A percentile compares a stretch with the other conserved stretches of the same genome.
phyloP scores from a whole-genome alignment of 2,329 filamentous ascomycete species.

The Aspergillus udagawae region DNA sequence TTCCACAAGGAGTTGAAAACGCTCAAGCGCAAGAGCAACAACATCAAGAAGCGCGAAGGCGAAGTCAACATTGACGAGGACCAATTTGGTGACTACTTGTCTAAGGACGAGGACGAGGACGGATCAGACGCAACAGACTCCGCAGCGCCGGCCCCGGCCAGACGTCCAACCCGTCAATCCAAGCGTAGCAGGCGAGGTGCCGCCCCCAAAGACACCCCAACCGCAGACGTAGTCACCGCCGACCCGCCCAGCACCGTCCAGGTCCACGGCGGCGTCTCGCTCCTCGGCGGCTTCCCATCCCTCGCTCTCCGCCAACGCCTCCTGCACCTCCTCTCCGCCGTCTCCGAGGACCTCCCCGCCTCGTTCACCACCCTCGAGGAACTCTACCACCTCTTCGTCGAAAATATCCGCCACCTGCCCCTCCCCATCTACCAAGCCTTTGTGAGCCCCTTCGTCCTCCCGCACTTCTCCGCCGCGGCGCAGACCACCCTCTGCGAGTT shows the following conservation, averaged over 20 bases:
- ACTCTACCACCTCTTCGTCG: slow-evolving; percentile 42
- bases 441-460: slow-evolving; percentile 43
- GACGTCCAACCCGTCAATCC: slow-evolving; percentile 20
- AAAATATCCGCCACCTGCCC: slow-evolving; percentile 44
- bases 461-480: slow-evolving; percentile 33
- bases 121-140: slow-evolving; percentile 24
- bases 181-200: slow-evolving; percentile 32
- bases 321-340: slow-evolving; percentile 38
- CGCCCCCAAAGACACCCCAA: neutral
- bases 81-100: slow-evolving; percentile 44
- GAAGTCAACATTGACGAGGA: slow-evolving; percentile 45
- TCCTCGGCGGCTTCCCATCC: slow-evolving; percentile 36
- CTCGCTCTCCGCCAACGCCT: slow-evolving; percentile 45
- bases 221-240: slow-evolving; percentile 1
- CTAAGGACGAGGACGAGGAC: slow-evolving; percentile 35
- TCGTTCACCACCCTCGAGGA: slow-evolving; percentile 37
- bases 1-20: slow-evolving; percentile 44
- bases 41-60: slow-evolving; percentile 36
- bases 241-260: neutral
- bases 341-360: slow-evolving; percentile 33
- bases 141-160: slow-evolving; percentile 17
- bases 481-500: slow-evolving; percentile 52
- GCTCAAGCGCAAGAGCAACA: slow-evolving; percentile 22
- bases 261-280: slow-evolving; percentile 20
- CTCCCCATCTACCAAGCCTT: slow-evolving; percentile 45